A percentile compares a stretch with the other conserved stretches of the same genome.
Evolutionary conservation across 2,329 filamentous ascomycete species (phyloP).

Genomic region (Ophiostoma montium): DNA sequence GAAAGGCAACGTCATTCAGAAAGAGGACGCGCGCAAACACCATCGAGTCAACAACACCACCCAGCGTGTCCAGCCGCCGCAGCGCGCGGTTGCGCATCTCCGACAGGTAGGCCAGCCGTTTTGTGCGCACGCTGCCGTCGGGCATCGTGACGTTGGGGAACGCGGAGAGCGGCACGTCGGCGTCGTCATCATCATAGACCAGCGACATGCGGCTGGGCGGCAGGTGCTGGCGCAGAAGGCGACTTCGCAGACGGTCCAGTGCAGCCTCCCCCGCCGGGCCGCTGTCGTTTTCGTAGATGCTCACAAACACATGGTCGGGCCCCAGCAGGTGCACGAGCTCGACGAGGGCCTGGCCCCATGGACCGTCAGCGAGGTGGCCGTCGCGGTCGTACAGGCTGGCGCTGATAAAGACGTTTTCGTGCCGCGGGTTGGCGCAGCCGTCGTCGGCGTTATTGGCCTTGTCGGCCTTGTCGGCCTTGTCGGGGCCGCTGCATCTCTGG

Average conservation of each 20-base stretch:
- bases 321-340: constrained; percentile 52
- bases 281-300: constrained; percentile 60
- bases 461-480: constrained; percentile 8
- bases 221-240: too few species aligned
- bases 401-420: constrained; percentile 60
- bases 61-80: constrained; percentile 41
- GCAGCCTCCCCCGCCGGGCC: constrained; percentile 40
- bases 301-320: constrained; percentile 52
- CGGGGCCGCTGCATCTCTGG: constrained; percentile 18
- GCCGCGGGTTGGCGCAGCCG: constrained; percentile 26
- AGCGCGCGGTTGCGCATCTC: constrained; percentile 60
- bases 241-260: constrained; percentile 36
- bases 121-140: constrained; percentile 47
- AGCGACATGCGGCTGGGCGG: constrained; percentile 34
- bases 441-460: neutral
- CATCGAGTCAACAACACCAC: constrained; percentile 22
- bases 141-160: constrained; percentile 48
- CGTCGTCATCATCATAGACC: constrained; percentile 45
- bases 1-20: constrained; percentile 50
- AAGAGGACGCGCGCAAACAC: constrained; percentile 45
- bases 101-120: constrained; percentile 61
- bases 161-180: constrained; percentile 38
- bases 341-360: constrained; percentile 48
- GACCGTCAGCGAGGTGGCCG: constrained; percentile 44
- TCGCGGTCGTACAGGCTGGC: constrained; percentile 54